Evolutionary conservation across 495 filamentous ascomycete genomes (phyloP), one percentile per base, ranked within the genome.

Genomic region (Penicillium simplicissimum): DNA sequence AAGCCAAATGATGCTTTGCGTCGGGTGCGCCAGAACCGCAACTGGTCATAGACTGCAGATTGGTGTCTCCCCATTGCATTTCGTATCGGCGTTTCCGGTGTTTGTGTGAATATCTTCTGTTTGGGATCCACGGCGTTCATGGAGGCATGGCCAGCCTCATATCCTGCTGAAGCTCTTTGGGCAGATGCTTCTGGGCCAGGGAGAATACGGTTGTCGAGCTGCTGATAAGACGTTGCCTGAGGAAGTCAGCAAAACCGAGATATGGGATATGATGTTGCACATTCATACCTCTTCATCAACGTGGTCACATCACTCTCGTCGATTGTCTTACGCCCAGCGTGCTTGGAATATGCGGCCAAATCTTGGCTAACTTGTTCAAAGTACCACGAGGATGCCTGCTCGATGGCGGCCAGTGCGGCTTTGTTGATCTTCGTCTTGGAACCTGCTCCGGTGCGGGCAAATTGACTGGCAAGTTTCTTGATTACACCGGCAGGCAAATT

Each of bases 351-450:
- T 2, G 82, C 86, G 4, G 83, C 84, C 60, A 97, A 77, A 67
- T 96, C 91, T 25, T 90, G 90, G 58, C 89, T 84, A 14, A 88
- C 79, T 71, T 96, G 93, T 67, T 94, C 89, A 68, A 96, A 96
- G 74, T 91, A 97, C 87, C 89, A 92, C 36, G 93, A 90, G 17
- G 88, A 89, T 15, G 91, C 90, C 67, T 90, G 86, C 69, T 88
- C 85, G 38, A 97, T 87, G 25, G 86, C 86, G 17, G 83, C 81
- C 55, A 96, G 76, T 1, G 88, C 86, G 33, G 92, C 89, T 38
- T 88, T 86, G 60, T 79, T 85, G 54, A 97, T 85, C 63, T 85
- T 89, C 0, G 83, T 73, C 62, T 87, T 90, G 45, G 75, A 76
- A 4, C 79, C 81, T 42, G 85, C 84, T 57, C 82, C 79, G 10